phyloP scores from a whole-genome alignment of 1,284 basidiomycete species.

The Ceraceosorus guamensis region DNA sequence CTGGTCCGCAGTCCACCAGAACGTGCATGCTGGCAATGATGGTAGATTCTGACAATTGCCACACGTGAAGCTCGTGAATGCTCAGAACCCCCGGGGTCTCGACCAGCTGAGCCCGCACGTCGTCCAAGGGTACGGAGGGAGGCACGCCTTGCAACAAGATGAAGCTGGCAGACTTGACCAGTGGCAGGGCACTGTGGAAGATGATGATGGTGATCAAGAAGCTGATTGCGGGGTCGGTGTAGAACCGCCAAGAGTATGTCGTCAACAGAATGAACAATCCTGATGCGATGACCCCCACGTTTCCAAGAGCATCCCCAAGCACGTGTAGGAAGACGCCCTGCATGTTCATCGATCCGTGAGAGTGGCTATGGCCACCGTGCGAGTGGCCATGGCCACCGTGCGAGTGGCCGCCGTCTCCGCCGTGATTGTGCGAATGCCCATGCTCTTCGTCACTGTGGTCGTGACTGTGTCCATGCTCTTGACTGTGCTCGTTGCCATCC shows the following conservation, averaged over 20 bases:
- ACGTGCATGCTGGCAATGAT: conserved; percentile 95
- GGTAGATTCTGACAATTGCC: conserved; percentile 84
- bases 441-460: conserved; percentile 8
- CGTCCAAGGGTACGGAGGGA: conserved; percentile 75
- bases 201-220: conserved; percentile 94
- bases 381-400: conserved; percentile 46
- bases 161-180: conserved; percentile 88
- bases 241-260: conserved; percentile 55
- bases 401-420: conserved; percentile 30
- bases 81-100: conserved; percentile 78
- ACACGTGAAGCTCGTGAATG: conserved; percentile 82
- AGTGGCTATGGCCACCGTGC: conserved; percentile 56
- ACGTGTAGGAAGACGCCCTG: conserved; percentile 88
- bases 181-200: conserved; percentile 85
- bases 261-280: conserved; percentile 58
- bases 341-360: conserved; percentile 87
- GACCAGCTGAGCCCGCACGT: conserved; percentile 71
- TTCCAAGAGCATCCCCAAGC: conserved; percentile 85
- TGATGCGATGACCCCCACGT: conserved; percentile 91
- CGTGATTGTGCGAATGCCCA: conserved; percentile 19
- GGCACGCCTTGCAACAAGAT: conserved; percentile 97
- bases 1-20: conserved; percentile 61
- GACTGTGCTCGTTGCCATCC: conserved; percentile 8
- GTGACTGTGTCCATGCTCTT: conserved; percentile 8
- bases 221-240: conserved; percentile 88